Evolutionary conservation across 2,329 filamentous ascomycete genomes (phyloP).

Genomic region (Paraphaeosphaeria minitans): DNA sequence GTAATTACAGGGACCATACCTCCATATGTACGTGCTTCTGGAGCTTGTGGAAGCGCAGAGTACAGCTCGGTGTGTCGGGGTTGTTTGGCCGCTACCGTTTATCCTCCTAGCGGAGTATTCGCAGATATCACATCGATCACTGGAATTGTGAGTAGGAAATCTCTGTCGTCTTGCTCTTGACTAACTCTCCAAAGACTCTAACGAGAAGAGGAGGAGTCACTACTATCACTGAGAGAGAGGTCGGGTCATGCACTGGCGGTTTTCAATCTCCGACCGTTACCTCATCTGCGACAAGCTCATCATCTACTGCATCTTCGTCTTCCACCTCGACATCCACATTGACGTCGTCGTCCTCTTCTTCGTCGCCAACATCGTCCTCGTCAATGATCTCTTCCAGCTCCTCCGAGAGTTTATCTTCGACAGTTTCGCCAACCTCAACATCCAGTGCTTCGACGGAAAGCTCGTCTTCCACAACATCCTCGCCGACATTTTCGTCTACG

Average conservation of each 20-base stretch:
- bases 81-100: background rate
- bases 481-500: background rate
- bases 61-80: background rate
- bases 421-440: background rate
- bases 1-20: constrained; percentile 1
- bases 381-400: constrained; percentile 2
- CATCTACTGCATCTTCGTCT: background rate
- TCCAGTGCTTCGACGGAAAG: background rate
- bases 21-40: background rate
- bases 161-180: background rate
- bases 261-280: background rate
- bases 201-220: background rate
- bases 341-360: background rate
- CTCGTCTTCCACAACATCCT: background rate
- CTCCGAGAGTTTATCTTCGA: constrained; percentile 4
- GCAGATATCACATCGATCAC: background rate
- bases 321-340: constrained; percentile 5
- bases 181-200: background rate
- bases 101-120: background rate
- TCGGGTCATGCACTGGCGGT: background rate
- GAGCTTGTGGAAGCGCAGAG: background rate
- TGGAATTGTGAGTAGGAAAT: background rate
- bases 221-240: background rate
- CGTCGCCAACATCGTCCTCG: too few species aligned
- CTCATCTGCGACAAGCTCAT: background rate